Base-by-base conservation (phyloP, 2,329 filamentous ascomycete genomes). In the Penicillium decumbens region DNA sequence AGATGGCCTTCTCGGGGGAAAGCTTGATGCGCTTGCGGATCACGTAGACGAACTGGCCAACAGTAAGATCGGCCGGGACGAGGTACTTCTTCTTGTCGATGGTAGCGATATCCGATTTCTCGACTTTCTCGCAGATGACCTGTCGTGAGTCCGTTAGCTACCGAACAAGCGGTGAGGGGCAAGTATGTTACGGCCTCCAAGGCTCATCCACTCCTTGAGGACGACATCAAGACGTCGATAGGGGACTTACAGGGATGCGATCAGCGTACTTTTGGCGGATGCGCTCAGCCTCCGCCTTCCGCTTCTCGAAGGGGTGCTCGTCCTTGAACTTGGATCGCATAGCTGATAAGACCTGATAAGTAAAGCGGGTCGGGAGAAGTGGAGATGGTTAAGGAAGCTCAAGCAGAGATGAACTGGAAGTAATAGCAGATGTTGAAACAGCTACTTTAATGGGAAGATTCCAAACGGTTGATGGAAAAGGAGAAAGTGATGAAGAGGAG, bases 81-180 rank as follows among this genome's bases (percentile, higher is more conserved):
- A 98, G 83, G 70, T 98, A 98, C 80, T 98, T 98, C 85, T 98
- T 98, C 86, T 98, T 98, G 78, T 98, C 93, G 81, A 98, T 98
- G 62, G 93, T 97, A 53, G 93, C 93, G 65, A 98, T 98, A 72
- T 98, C 93, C 55, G 88, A 95, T 79, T 96, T 97, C 78, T 98
- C 93, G 63, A 97, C 92, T 80, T 97, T 97, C 77, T 97, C 93
- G 80, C 93, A 98, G 72, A 98, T 98, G 58, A 98, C 92, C 91
- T 95, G 53, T 50, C 47, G 49, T 52, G 50, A 50, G 45, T 51
- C 49, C 62, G 59, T 64, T 62, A 63, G 61, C 47, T 59, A 41
- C 49, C 46, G 54, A 67, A 68, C 51, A 64, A 57, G 64, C 66
- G 65, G 64, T 67, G 65, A 65, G 54, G 52, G 40, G 40, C 20